Base-by-base conservation (phyloP, 345 rosid genomes). In the Abelmoschus esculentus region DNA sequence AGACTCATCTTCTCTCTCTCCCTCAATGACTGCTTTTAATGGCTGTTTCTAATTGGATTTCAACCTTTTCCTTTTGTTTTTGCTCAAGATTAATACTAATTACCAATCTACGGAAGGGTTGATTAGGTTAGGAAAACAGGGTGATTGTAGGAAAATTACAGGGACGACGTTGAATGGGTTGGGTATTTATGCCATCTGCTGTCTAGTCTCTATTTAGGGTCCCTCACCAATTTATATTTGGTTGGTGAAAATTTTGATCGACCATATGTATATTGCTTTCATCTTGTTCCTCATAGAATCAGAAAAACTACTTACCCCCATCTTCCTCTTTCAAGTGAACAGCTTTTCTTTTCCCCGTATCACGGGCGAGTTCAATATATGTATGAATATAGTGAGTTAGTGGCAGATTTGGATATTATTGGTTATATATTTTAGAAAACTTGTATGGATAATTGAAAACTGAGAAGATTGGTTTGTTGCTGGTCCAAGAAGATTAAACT, bases 171-270 rank as follows among this genome's bases (percentile, higher is more conserved):
- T 69, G 60, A 66, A 81, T 79, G 19, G 76, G 47, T 38, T 55
- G 53, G 58, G 69, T 70, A 61, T 78, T 78, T 50, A 80, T 74
- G 62, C 56, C 75, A 77, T 72, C 53, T 72, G 74, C 60, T 75
- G 78, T 62, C 55, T 22, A 17, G 83, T 81, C 83, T 81, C 83
- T 70, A 66, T 81, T 77, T 50, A 32, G 73, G 79, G 81, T 67
- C 82, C 82, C 79, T 63, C 71, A 12, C 42, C 46, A 70, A 80
- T 83, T 80, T 78, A 83, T 74, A 68, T 69, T 62, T 71, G 76
- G 79, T 77, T 72, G 79, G 77, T 78, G 83, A 78, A 72, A 74
- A 46, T 15, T 50, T n/a, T 19, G 71, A 76, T 38, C 57, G 7
- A 22, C 26, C 26, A 1, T 22, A 22, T 22, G 26, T 22, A 22